These are phyloP conservation scores for Cladosporium sp. DNA, from an alignment of 2,329 filamentous ascomycete genomes.

Conservation along the genomic window DNA sequence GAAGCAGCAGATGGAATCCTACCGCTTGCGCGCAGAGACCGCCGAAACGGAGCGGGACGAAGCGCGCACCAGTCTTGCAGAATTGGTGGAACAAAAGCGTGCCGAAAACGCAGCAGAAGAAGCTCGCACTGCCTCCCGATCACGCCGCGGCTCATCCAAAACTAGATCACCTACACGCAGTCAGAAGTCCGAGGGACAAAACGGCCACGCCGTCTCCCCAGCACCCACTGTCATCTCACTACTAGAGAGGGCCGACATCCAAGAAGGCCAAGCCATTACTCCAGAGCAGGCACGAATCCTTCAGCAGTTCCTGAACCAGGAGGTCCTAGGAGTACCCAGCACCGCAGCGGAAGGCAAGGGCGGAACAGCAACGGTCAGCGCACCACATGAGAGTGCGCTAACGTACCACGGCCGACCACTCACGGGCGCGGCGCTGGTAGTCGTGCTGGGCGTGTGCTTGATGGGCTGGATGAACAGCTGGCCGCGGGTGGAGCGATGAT, in stretches of 20 bases:
- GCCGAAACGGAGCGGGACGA: conserved; percentile 72
- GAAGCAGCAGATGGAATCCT: conserved; percentile 71
- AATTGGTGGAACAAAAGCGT: conserved; percentile 81
- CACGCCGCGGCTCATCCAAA: conserved; percentile 12
- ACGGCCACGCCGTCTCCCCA: conserved; percentile 21
- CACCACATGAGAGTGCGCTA: conserved; percentile 14
- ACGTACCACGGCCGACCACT: conserved; percentile 26
- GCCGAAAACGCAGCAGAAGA: conserved; percentile 55
- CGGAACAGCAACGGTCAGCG: conserved; percentile 1
- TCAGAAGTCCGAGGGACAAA: conserved; percentile 16
- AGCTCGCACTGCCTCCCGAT: conserved; percentile 28
- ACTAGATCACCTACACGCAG: conserved; percentile 12
- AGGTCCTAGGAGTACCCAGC: conserved; percentile 19
- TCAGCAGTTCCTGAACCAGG: conserved; percentile 24
- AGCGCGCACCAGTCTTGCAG: conserved; percentile 67
- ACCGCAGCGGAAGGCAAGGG: conserved; percentile 6
- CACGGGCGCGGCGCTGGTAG: conserved; percentile 25
- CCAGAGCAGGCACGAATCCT: conserved; percentile 28
- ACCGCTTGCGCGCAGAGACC: conserved; percentile 66
- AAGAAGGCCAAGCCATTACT: conserved; percentile 29
- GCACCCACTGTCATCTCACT: conserved; percentile 22
- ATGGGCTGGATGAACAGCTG: conserved; percentile 34
- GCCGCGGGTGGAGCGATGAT: conserved; percentile 41
- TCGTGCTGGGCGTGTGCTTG: conserved; percentile 26
- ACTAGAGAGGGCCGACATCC: conserved; percentile 26